Conservation (phyloP, 2,329 filamentous ascomycete species). For the Coniochaeta sp. region DNA sequence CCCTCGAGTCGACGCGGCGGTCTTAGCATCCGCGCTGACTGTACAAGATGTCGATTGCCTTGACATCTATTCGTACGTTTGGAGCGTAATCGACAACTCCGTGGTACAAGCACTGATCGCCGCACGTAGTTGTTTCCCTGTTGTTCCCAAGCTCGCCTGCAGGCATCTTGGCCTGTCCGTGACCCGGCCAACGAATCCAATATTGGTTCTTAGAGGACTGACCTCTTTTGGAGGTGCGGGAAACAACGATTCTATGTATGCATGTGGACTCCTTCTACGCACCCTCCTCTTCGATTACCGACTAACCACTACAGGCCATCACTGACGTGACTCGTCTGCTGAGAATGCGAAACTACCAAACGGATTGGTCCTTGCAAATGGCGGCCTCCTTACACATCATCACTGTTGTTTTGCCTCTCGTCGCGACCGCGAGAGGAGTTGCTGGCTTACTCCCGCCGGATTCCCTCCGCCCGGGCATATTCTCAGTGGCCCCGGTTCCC, state of each 20-base stretch:
- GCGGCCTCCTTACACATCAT: slow-evolving; percentile 59
- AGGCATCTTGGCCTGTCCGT: slow-evolving; percentile 49
- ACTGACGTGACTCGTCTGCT: slow-evolving; percentile 49
- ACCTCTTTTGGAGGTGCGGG: slow-evolving; percentile 65
- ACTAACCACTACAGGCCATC: slow-evolving; percentile 28
- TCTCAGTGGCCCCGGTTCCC: no score
- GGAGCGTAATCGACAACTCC: background rate
- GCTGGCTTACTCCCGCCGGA: no score
- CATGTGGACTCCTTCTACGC: slow-evolving; percentile 19
- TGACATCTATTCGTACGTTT: slow-evolving; percentile 55
- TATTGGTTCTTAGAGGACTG: slow-evolving; percentile 57
- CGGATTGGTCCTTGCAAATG: slow-evolving; percentile 58
- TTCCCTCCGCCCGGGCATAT: no score
- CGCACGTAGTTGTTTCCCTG: slow-evolving; percentile 65
- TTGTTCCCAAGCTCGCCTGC: slow-evolving; percentile 61
- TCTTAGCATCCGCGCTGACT: slow-evolving; percentile 37
- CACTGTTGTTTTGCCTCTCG: slow-evolving; percentile 54
- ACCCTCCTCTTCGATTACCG: background rate
- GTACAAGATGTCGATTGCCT: slow-evolving; percentile 50
- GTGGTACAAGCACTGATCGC: no score
- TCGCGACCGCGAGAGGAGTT: slow-evolving; percentile 25
- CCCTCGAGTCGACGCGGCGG: slow-evolving; percentile 50
- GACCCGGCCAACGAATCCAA: slow-evolving; percentile 35
- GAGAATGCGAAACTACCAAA: slow-evolving; percentile 35
- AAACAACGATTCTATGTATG: slow-evolving; percentile 67